Evolutionary conservation across 495 filamentous ascomycete species (phyloP).

Genomic region (Talaromyces wortmannii): DNA sequence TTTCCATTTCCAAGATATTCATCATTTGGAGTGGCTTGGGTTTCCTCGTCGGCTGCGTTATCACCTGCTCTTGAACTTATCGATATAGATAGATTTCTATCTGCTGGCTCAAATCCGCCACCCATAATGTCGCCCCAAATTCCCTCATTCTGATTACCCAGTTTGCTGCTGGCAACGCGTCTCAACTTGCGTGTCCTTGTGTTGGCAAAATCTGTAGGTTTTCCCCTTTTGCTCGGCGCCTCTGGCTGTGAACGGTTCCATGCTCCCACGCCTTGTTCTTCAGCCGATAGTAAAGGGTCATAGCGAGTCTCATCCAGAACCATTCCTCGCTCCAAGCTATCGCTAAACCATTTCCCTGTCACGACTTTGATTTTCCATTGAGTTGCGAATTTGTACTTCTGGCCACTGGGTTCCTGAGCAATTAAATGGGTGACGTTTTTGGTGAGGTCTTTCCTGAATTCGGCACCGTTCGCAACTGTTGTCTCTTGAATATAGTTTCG

Average conservation of each 20-base stretch:
- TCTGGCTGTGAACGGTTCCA: constrained; percentile 48
- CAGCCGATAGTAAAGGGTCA: constrained; percentile 58
- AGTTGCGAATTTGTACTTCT: constrained; percentile 81
- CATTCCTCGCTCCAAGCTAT: constrained; percentile 89
- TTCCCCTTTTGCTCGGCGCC: constrained; percentile 23
- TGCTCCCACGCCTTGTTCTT: constrained; percentile 70
- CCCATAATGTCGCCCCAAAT: constrained; percentile 87
- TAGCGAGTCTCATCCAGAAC: constrained; percentile 79
- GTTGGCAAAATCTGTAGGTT: constrained; percentile 14
- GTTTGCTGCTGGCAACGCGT: constrained; percentile 69
- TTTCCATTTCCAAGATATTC: not conserved
- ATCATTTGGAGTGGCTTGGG: not conserved
- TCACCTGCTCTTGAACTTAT: not conserved
- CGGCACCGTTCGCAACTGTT: constrained; percentile 62
- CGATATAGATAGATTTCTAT: constrained; percentile 3
- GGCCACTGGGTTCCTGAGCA: constrained; percentile 67
- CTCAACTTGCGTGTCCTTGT: constrained; percentile 59
- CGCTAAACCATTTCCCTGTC: constrained; percentile 73
- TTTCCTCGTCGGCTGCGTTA: not conserved
- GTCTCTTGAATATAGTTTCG: constrained; percentile 60
- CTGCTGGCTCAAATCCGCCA: constrained; percentile 26
- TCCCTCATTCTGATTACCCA: constrained; percentile 69
- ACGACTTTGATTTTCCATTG: constrained; percentile 75
- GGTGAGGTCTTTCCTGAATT: constrained; percentile 81
- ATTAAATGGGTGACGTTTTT: constrained; percentile 79